Evolutionary conservation across 768 basidiomycete species (phyloP), one percentile per base, ranked within the genome.

Genomic region (Rhodotorula graminis): DNA sequence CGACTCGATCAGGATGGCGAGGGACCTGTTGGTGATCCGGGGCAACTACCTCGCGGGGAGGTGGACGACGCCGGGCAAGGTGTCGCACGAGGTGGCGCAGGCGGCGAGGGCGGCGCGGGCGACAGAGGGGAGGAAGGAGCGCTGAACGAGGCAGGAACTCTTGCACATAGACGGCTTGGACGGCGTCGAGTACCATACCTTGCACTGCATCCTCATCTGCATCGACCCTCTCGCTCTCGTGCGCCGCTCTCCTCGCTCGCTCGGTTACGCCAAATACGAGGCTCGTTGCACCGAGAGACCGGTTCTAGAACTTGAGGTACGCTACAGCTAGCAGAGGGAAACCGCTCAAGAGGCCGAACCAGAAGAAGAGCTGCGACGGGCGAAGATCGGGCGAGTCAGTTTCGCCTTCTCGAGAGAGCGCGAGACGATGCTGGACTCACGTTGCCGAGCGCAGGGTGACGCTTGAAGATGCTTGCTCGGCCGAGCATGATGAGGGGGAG

Each of bases 251-350:
- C 61, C 33, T 46, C 42, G 29, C 47, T 49, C 29, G 29, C 31
- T 53, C 25, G 16, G 40, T 11, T 1, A 49, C 15, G 4, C 29
- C 31, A 9, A 23, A 9, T 21, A 52, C 25, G 25, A 5, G 37
- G 37, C 37, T 37, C 37, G 37, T 37, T 37, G 37, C 37, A 9
- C 37, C 4, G 5, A 37, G 50, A 25, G 23, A 11, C 8, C 50
- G 0, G 7, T 18, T 18, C 73, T 56, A 88, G 74, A 87, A 87
- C 50, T 85, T 84, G 67, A 85, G 83, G 72, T 87, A 89, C 33
- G 84, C 89, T 29, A 94, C 91, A 74, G 92, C 94, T 25, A 99
- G 85, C 67, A 98, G 81, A 3, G 96, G 96, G 84, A 98, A 93
- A 23, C 95, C 95, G 12, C 88, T 76, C 78, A 84, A 79, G 27